Evolutionary conservation across 2,329 filamentous ascomycete species (phyloP).

Genomic region (Exophiala mesophila): DNA sequence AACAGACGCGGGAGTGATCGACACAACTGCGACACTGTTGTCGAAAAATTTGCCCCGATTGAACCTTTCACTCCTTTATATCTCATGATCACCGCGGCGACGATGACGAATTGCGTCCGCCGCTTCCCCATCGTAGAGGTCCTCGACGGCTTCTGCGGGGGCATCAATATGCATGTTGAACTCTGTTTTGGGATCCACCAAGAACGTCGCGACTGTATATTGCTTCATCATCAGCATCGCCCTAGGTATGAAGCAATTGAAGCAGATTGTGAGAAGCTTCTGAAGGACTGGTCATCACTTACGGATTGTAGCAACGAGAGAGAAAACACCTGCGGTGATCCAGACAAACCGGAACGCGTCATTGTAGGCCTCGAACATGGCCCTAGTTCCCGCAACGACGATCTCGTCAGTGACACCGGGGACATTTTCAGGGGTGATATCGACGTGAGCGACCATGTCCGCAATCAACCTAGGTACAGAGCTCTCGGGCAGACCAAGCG

Average conservation of each 20-base stretch:
- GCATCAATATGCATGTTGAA: slow-evolving; percentile 14
- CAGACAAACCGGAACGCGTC: slow-evolving; percentile 10
- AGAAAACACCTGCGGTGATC: slow-evolving; percentile 11
- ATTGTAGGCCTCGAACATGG: slow-evolving; percentile 5
- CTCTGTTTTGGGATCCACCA: slow-evolving; percentile 8
- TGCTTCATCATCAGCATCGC: not conserved
- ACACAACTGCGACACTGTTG: too few species aligned
- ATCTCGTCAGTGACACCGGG: slow-evolving; percentile 9
- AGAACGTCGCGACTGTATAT: slow-evolving; percentile 3
- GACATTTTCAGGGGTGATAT: slow-evolving; percentile 1
- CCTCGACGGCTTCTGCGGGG: slow-evolving; percentile 1
- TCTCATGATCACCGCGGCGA: too few species aligned
- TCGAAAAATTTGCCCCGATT: too few species aligned
- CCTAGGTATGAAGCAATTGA: too few species aligned
- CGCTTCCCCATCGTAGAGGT: too few species aligned
- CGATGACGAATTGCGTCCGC: too few species aligned
- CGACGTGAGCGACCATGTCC: slow-evolving; percentile 3
- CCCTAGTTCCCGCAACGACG: slow-evolving; percentile 6
- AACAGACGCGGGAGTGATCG: too few species aligned
- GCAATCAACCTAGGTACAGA: slow-evolving; percentile 6
- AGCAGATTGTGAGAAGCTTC: too few species aligned
- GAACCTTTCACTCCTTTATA: too few species aligned
- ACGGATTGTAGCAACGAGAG: slow-evolving; percentile 9
- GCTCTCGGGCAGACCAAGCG: slow-evolving; percentile 5
- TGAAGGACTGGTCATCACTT: too few species aligned